phyloP scores from a whole-genome alignment of 2,329 filamentous ascomycete species.

The Colletotrichum sp. region DNA sequence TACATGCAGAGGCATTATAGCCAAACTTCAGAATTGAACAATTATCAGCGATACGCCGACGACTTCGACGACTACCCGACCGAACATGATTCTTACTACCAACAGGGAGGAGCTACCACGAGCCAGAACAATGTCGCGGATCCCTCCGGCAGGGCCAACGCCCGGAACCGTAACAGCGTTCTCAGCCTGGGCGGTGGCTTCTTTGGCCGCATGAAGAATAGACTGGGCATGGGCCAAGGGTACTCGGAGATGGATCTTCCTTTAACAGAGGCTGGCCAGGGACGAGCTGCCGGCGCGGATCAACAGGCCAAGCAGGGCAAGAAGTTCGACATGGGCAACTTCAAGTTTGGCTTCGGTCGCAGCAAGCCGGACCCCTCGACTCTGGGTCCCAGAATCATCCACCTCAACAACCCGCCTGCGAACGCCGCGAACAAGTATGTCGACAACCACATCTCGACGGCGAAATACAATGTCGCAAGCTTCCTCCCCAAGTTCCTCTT shows the following conservation, averaged over 20 bases:
- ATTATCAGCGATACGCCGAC: conserved; percentile 90
- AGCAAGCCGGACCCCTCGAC: conserved; percentile 88
- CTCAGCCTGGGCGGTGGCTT: conserved; percentile 86
- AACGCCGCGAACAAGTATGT: conserved; percentile 90
- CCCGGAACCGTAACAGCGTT: conserved; percentile 86
- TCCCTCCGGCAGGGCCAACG: conserved; percentile 46
- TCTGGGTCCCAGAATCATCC: conserved; percentile 88
- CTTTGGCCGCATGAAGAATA: conserved; percentile 86
- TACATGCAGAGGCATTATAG: conserved; percentile 58
- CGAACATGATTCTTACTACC: conserved; percentile 83
- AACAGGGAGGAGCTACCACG: conserved; percentile 58
- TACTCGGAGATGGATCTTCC: conserved; percentile 99
- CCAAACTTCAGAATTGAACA: conserved; percentile 83
- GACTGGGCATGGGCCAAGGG: conserved; percentile 83
- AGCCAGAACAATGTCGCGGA: conserved; percentile 22
- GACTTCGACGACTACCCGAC: conserved; percentile 84
- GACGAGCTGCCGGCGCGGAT: conserved; percentile 44
- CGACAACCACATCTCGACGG: conserved; percentile 96
- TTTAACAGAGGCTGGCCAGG: conserved; percentile 75
- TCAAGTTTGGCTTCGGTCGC: conserved; percentile 92
- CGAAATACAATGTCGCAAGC: conserved; percentile 93
- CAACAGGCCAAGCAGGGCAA: conserved; percentile 50
- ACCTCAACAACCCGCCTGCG: conserved; percentile 94
- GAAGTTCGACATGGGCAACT: conserved; percentile 73
- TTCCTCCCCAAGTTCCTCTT: conserved; percentile 97